A percentile compares a stretch with the other conserved stretches of the same genome.
Conservation (phyloP, 306 rosid genomes). For the Fragaria iinumae region DNA sequence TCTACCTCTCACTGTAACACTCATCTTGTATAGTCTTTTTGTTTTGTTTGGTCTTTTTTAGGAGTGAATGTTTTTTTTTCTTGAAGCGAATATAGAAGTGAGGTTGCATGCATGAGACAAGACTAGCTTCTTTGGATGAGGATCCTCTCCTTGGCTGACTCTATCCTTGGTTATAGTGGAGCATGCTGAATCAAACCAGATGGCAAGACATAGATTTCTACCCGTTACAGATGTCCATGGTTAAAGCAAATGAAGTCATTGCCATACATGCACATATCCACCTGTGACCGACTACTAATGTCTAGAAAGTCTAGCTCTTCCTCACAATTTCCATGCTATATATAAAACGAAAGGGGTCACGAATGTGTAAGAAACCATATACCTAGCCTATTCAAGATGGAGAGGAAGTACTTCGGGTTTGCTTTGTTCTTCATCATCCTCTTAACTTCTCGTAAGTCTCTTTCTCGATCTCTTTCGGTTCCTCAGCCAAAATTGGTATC, state of each 20-base stretch:
- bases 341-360: background rate
- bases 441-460: constrained; percentile 11
- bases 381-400: background rate
- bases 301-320: background rate
- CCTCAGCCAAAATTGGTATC: background rate
- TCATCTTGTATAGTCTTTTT: no score
- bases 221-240: background rate
- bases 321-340: background rate
- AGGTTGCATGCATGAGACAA: background rate
- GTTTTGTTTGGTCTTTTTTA: no score
- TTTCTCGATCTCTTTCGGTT: background rate
- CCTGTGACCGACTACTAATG: background rate
- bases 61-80: background rate
- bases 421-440: constrained; percentile 2
- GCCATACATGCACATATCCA: constrained; percentile 7
- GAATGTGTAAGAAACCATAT: background rate
- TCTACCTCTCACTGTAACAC: no score
- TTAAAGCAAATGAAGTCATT: background rate
- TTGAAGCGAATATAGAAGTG: background rate
- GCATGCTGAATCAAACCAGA: background rate
- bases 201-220: background rate
- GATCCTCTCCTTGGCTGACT: no score
- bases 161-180: background rate
- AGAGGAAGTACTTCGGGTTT: background rate
- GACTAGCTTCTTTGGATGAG: background rate